Base-by-base conservation (phyloP, 345 rosid genomes). In the Atalantia buxifolia region DNA sequence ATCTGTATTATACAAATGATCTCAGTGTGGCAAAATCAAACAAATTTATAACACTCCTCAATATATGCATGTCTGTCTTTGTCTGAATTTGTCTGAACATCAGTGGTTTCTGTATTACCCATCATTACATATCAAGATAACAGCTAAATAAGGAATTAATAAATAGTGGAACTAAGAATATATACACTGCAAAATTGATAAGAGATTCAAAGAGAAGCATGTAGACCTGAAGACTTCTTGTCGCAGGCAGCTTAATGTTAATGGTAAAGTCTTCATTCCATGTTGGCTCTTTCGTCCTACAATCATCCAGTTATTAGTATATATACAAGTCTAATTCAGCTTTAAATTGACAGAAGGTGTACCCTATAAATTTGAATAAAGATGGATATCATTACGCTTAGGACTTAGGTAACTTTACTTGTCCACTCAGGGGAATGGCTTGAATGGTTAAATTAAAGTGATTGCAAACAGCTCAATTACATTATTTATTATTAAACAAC, bases 201-300 rank as follows among this genome's bases (percentile, higher is more conserved):
- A 70, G n/a, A 56, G 31, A 72, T 62, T 71, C 42, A 68, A 65
- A 60, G 68, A 76, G 82, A 72, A 33, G 80, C 60, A 66, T 33
- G 63, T 50, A 62, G 66, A 93, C 99, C 99, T 89, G 93, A 85
- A 95, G 89, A 82, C 62, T 85, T 87, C 87, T 87, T 14, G 85
- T 77, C 12, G 87, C 77, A 19, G 90, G 84, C 73, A 76, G 87
- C 86, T 92, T 95, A 69, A 91, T 81, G 78, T 93, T 86, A 53
- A 95, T 83, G 81, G 86, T 86, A 82, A 89, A 88, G 30, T 93
- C 92, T 83, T 91, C 92, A 75, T 93, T 92, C 99, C 99, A 95
- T 28, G 90, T 89, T 59, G 97, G 99, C 82, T 91, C 87, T 76
- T 76, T 93, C 57, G 85, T 90, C 88, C 99, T 95, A 88, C 33